Percentiles rank a stretch among this genome's conserved stretches.
Evolutionary conservation across 805 yeast species (phyloP).

Genomic region (Candida ulmi): DNA sequence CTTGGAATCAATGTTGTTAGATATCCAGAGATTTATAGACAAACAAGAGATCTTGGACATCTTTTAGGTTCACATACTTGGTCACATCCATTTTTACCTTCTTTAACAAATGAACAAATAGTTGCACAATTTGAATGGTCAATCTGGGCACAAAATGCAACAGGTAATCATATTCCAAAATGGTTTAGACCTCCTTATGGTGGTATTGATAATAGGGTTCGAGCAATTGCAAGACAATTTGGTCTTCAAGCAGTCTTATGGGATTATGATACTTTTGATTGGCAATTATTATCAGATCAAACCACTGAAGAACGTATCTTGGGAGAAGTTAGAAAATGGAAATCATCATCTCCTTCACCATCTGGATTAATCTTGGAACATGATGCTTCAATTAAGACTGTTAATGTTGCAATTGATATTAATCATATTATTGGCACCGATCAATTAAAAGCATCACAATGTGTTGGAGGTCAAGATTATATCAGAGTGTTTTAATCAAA

Average conservation of each 20-base stretch:
- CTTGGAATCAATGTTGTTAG: constrained; percentile 77
- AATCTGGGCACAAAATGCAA: constrained; percentile 97
- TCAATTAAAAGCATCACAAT: constrained; percentile 75
- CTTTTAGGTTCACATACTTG: constrained; percentile 86
- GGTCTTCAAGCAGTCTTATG: constrained; percentile 86
- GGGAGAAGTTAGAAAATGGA: constrained; percentile 53
- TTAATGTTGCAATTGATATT: constrained; percentile 59
- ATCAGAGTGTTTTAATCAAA: constrained; percentile 32
- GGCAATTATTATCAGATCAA: constrained; percentile 60
- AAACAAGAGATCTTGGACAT: constrained; percentile 60
- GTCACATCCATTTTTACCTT: constrained; percentile 84
- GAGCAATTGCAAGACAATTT: constrained; percentile 73
- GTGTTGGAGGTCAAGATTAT: constrained; percentile 64
- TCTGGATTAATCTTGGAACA: constrained; percentile 82
- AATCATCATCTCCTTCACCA: constrained; percentile 20
- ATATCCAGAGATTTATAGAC: constrained; percentile 65
- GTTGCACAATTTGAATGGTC: constrained; percentile 93
- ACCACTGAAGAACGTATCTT: constrained; percentile 49
- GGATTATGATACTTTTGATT: constrained; percentile 90
- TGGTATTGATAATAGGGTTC: constrained; percentile 81
- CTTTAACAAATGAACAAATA: constrained; percentile 70
- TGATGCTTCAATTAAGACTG: constrained; percentile 66
- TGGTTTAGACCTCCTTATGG: constrained; percentile 98
- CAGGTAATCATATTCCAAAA: constrained; percentile 78
- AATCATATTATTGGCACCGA: constrained; percentile 47